Evolutionary conservation across 2,329 filamentous ascomycete genomes (phyloP), one percentile per base, ranked within the genome.

Genomic region (Zymoseptoria ardabiliae): DNA sequence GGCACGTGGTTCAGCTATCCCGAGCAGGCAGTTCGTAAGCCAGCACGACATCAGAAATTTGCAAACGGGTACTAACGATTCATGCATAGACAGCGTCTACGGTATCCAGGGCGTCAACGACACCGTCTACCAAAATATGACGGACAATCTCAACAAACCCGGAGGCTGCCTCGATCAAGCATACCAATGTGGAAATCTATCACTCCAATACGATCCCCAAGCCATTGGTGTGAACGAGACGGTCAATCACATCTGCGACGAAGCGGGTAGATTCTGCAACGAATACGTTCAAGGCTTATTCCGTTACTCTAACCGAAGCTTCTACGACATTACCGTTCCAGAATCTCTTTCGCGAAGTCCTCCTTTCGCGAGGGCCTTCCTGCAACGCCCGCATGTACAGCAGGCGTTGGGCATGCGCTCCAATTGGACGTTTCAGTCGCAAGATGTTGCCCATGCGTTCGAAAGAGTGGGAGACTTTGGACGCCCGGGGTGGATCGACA

Each of bases 11-110:
- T 41, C 35, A 41, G 35, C 3, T 41, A 41, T 41, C 11, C 35
- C 35, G 35, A 41, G 35, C 13, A 17, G 11, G 35, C 35, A 41
- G 35, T 41, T 1, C 11, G 35, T 41, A 17, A 76, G 13, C 83
- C 86, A 0, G 25, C 73, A 91, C 0, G 87, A 87, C 21, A 87
- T 91, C 59, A 77, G 90, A 59, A 89, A 91, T 70, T 88, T 87
- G 11, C 83, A 86, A 63, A 76, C 91, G 41, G 89, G 91, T 68
- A 78, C 82, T 65, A 70, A 84, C 28, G 77, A 3, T 85, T 0
- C 85, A 90, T 72, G 76, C 77, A 3, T 80, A 82, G 82, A 84
- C 68, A 89, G 89, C 69, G 84, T 85, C 0, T 91, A 89, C 69
- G 83, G 80, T 8, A 79, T 88, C 58, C 68, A 82, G 62, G 77